phyloP scores from a whole-genome alignment of 1,139 yeast genomes.

The Candida tropicalis region DNA sequence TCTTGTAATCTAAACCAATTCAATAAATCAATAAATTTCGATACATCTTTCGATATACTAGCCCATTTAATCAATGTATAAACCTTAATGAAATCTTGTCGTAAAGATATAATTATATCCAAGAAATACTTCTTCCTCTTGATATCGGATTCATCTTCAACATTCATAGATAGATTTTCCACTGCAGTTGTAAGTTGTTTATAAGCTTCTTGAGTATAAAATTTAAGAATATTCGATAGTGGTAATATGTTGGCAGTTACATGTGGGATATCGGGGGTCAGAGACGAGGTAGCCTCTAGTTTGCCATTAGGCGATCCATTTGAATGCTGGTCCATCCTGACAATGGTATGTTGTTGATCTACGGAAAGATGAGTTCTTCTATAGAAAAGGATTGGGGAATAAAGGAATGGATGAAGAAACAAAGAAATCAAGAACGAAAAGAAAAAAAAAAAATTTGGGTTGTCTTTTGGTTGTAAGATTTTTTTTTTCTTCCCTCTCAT shows the following conservation, averaged over 20 bases:
- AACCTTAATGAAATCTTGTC: slow-evolving; percentile 81
- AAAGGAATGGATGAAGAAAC: slow-evolving; percentile 2
- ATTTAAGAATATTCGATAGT: slow-evolving; percentile 57
- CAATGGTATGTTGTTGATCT: neutral
- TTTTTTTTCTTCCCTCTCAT: neutral
- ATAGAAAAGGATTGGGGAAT: neutral
- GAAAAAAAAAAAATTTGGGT: neutral
- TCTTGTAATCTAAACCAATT: slow-evolving; percentile 83
- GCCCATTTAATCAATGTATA: slow-evolving; percentile 92
- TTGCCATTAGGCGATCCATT: slow-evolving; percentile 6
- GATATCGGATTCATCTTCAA: slow-evolving; percentile 52
- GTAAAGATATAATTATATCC: slow-evolving; percentile 63
- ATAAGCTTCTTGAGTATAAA: slow-evolving; percentile 64
- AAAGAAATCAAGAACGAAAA: neutral
- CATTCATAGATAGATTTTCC: slow-evolving; percentile 53
- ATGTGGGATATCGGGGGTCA: slow-evolving; percentile 64
- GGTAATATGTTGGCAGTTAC: slow-evolving; percentile 72
- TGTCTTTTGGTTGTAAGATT: slow-evolving; percentile 2
- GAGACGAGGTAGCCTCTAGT: neutral
- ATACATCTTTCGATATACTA: slow-evolving; percentile 66
- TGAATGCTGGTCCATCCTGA: slow-evolving; percentile 1
- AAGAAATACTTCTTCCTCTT: slow-evolving; percentile 68
- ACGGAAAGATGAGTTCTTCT: neutral
- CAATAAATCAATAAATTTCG: slow-evolving; percentile 76
- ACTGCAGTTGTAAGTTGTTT: slow-evolving; percentile 63